Base-by-base conservation (phyloP, 129 eudicot genomes). In the Chrysanthemum makinoi region DNA sequence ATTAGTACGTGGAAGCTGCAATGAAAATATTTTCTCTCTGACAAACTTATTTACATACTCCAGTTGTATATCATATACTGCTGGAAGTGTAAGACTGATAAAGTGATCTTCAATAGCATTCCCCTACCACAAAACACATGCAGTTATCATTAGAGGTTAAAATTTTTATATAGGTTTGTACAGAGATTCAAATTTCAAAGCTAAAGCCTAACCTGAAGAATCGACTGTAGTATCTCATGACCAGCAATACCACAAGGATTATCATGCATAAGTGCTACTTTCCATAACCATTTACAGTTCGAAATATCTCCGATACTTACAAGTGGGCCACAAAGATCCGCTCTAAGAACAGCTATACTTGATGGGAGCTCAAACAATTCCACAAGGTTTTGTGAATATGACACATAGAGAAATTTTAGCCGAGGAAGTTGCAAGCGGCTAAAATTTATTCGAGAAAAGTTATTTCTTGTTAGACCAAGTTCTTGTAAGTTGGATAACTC, bases 231-330 rank as follows among this genome's bases (percentile, higher is more conserved):
- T 28, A 62, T 10, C 17, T 26, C 33, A 46, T 62, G 12, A 14
- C 66, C 66, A 62, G 47, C 15, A 1, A 62, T 44, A 10, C 19
- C 9, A 62, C 17, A 1, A 26, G 33, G 66, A 26, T 30, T 26
- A 58, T 62, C 66, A 19, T 11, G 13, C 65, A 17, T n/a, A 39
- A 72, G 14, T 46, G 68, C 22, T 15, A 72, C 47, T 6, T 44
- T 20, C 66, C 76, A 72, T 19, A 72, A 59, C 76, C 76, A 72
- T 57, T 72, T 72, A 44, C 67, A 70, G 33, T 56, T 58, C 46
- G 67, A 46, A 17, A 28, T 59, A 15, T 57, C 57, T 19, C 66
- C 44, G 28, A 57, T 54, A 6, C 8, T 39, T 13, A 35, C 62
- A 5, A 70, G 75, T 20, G 53, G 54, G 10, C 0, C 8, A 44